A percentile compares a stretch with the other conserved stretches of the same genome.
phyloP scores from a whole-genome alignment of 1,284 basidiomycete species.

The Moesziomyces antarcticus region DNA sequence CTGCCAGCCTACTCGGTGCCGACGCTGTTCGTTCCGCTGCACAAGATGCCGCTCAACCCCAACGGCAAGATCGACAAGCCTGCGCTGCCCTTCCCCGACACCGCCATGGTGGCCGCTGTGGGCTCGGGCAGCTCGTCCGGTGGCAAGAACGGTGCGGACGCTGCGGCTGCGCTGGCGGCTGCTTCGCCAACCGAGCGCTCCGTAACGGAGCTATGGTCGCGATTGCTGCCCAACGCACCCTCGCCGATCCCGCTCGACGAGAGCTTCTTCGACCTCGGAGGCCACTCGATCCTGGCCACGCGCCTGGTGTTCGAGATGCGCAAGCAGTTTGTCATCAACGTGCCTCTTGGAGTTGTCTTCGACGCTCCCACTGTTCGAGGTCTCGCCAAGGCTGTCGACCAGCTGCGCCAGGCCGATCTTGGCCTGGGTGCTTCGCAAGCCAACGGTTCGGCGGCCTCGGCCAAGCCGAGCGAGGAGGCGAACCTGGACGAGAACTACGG shows the following conservation, averaged over 20 bases:
- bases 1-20: slow-evolving; percentile 75
- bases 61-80: slow-evolving; percentile 99
- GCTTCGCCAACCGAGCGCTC: slow-evolving; percentile 79
- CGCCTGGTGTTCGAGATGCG: slow-evolving; percentile 96
- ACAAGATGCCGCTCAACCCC: slow-evolving; percentile 96
- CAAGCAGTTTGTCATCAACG: slow-evolving; percentile 89
- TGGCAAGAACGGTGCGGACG: slow-evolving; percentile 19
- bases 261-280: slow-evolving; percentile 97
- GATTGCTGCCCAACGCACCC: slow-evolving; percentile 83
- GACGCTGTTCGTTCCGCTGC: slow-evolving; percentile 80
- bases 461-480: slow-evolving; percentile 55
- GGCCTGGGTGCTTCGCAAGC: slow-evolving; percentile 73
- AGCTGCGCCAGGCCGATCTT: slow-evolving; percentile 81
- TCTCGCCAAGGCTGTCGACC: slow-evolving; percentile 84
- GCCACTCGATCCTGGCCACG: slow-evolving; percentile 97
- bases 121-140: slow-evolving; percentile 12
- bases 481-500: slow-evolving; percentile 75
- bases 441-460: slow-evolving; percentile 6
- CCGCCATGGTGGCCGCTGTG: slow-evolving; percentile 74
- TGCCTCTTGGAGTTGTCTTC: slow-evolving; percentile 92
- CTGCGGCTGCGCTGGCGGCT: slow-evolving; percentile 50
- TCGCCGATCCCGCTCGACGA: slow-evolving; percentile 86
- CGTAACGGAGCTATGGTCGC: slow-evolving; percentile 81
- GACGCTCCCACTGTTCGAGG: slow-evolving; percentile 86
- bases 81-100: slow-evolving; percentile 97